Evolutionary conservation across 805 yeast genomes (phyloP).

Genomic region (Cyberlindnera bimundalis): DNA sequence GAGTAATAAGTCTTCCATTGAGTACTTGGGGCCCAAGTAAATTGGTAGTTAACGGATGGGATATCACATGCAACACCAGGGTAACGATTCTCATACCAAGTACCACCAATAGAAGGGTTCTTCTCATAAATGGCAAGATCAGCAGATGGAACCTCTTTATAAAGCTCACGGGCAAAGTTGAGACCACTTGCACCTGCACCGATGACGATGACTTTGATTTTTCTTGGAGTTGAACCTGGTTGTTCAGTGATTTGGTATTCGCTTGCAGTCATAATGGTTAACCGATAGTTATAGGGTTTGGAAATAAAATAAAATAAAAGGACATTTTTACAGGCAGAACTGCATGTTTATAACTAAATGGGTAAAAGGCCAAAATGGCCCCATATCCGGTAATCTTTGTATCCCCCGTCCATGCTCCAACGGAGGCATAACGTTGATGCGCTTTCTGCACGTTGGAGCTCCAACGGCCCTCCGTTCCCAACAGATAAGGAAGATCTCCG

Average conservation of each 20-base stretch:
- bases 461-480: no score
- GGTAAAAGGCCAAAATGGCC: no score
- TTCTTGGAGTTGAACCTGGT: constrained; percentile 1
- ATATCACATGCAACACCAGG: constrained; percentile 5
- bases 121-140: constrained; percentile 1
- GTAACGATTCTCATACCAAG: constrained; percentile 3
- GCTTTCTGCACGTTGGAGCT: no score
- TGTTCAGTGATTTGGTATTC: constrained; percentile 4
- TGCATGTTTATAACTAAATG: no score
- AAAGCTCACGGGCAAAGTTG: constrained; percentile 4
- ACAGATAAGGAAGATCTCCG: no score
- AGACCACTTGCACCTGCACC: constrained; percentile 6
- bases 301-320: no score
- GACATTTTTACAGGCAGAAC: no score
- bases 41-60: constrained; percentile 3
- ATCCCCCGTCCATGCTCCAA: no score
- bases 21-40: constrained; percentile 3
- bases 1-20: constrained; percentile 4
- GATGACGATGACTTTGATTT: constrained; percentile 4
- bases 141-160: constrained; percentile 1
- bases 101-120: constrained; percentile 5
- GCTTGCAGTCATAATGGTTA: neutral
- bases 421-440: no score
- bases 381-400: no score
- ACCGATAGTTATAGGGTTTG: no score